Evolutionary conservation across 306 rosid species (phyloP).

Genomic region (Ceratonia siliqua): DNA sequence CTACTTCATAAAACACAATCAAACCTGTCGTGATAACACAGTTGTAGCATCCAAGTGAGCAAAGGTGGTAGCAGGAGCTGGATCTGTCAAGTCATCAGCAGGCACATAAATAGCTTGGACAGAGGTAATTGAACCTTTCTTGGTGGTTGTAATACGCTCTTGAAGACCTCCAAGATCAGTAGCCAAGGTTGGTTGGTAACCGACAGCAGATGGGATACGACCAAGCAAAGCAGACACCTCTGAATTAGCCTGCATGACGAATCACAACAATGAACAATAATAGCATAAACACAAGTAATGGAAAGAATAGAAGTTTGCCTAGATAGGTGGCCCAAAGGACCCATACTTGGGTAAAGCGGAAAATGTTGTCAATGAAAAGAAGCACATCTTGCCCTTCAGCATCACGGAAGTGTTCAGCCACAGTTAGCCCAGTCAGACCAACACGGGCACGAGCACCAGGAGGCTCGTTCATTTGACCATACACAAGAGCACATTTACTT

Average conservation of each 20-base stretch:
- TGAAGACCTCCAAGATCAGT: conserved; percentile 99
- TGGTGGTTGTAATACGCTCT: conserved; percentile 98
- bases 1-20: conserved; percentile 6
- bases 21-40: conserved; percentile 92
- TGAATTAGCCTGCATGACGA: conserved; percentile 80
- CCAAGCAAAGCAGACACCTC: conserved; percentile 99
- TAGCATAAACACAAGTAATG: not conserved
- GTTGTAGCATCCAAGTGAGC: conserved; percentile 99
- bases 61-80: conserved; percentile 98
- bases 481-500: conserved; percentile 97
- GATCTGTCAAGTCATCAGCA: conserved; percentile 99
- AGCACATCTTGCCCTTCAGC: conserved; percentile 99
- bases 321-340: not conserved
- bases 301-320: not conserved
- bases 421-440: conserved; percentile 96
- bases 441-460: conserved; percentile 99
- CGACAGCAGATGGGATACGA: conserved; percentile 99
- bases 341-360: conserved; percentile 94
- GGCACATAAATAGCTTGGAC: conserved; percentile 99
- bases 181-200: conserved; percentile 97
- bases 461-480: conserved; percentile 99
- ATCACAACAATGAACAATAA: not conserved
- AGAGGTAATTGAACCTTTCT: conserved; percentile 97
- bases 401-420: conserved; percentile 99
- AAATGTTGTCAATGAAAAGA: conserved; percentile 95